Evolutionary conservation across 2,329 filamentous ascomycete genomes (phyloP).

Genomic region (Xylaria multiplex): DNA sequence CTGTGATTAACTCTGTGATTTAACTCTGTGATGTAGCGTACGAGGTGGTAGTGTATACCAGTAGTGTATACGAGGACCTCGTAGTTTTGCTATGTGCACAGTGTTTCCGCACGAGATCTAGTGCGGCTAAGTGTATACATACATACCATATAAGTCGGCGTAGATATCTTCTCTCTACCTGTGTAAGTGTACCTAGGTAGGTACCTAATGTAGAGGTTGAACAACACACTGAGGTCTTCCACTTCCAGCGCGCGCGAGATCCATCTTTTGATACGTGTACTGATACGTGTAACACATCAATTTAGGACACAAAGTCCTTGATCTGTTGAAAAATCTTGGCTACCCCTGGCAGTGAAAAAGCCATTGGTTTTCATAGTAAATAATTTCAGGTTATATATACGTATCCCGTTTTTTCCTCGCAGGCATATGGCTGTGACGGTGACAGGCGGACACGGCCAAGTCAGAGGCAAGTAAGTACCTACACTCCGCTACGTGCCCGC

Average conservation of each 20-base stretch:
- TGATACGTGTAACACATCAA: constrained; percentile 22
- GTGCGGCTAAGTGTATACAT: not conserved
- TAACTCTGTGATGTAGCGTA: not conserved
- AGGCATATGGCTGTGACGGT: no score
- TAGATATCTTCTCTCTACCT: no score
- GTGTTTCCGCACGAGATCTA: not conserved
- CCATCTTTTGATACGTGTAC: constrained; percentile 11
- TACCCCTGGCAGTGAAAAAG: not conserved
- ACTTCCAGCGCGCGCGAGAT: not conserved
- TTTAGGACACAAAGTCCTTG: constrained; percentile 15
- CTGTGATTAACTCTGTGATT: no score
- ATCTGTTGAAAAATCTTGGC: not conserved
- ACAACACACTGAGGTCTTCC: constrained; percentile 19
- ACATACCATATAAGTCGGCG: no score
- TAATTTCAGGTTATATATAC: no score
- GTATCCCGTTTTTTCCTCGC: no score
- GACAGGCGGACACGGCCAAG: no score
- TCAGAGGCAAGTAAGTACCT: not conserved
- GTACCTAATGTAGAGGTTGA: constrained; percentile 4
- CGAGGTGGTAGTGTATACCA: not conserved
- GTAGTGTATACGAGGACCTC: not conserved
- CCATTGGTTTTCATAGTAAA: no score
- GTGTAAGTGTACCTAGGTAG: no score
- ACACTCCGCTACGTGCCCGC: no score
- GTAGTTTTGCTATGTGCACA: constrained; percentile 16